Evolutionary conservation across 371 early-diverging fungal genomes (phyloP), one percentile per base, ranked within the genome.

Genomic region (Lichtheimia ramosa): DNA sequence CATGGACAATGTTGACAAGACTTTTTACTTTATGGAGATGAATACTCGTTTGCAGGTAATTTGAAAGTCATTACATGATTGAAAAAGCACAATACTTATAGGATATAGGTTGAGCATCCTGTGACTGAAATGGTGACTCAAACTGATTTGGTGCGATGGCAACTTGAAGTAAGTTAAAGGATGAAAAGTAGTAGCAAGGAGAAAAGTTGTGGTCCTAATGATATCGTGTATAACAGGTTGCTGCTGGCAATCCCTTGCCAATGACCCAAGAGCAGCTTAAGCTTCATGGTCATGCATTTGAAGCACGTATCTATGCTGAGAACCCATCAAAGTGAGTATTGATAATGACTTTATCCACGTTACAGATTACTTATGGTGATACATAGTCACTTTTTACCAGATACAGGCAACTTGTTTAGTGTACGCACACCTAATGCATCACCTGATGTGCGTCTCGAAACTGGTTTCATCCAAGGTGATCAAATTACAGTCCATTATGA

Each of bases 21-120:
- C 92, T 58, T 96, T 96, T 68, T 98, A 96, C 78, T 98, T 98
- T 70, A 91, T 99, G 92, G 98, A 98, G 80, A 96, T 97, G 94
- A 96, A 96, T 77, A 95, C 96, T 3, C 86, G 96, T 51, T 81
- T 97, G 18, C 96, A 96, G 71, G 86, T 71, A 58, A 21, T 24
- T 18, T 4, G 15, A 43, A 42, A 34, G 3, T 46, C 4, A 24
- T 50, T n/a, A 16, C 43, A 64, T 34, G 34, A 10, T 8, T 34
- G 16, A 40, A 21, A 66, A 23, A 72, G 43, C 54, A 20, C 13
- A 21, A 54, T 51, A 43, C 13, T 50, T 21, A 34, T 34, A 56
- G 50, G n/a, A 46, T 18, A 43, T 57, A 83, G 73, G 96, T 99
- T 8, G 98, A 98, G 74, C 99, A 98, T 75, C 97, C 98, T 7